These are phyloP conservation scores for Moniliophthora roreri DNA, from an alignment of 1,284 basidiomycete species.

Conservation along the genomic window DNA sequence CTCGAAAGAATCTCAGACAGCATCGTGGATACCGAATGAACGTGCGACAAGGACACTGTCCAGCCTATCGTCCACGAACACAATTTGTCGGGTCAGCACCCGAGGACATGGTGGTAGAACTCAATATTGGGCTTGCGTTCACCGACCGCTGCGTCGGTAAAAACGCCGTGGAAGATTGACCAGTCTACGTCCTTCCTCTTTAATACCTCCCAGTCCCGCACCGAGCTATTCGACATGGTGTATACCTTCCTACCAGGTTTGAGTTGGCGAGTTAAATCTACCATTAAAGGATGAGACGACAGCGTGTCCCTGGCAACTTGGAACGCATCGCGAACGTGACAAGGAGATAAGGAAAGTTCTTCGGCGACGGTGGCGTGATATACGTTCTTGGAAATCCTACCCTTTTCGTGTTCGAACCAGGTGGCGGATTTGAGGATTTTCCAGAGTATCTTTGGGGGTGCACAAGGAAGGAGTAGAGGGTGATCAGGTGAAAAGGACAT, in stretches of 20 bases:
- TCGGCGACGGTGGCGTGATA: conserved; percentile 43
- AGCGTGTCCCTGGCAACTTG: conserved; percentile 47
- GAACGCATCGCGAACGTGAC: conserved; percentile 43
- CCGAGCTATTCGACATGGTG: conserved; percentile 62
- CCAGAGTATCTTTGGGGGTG: conserved; percentile 43
- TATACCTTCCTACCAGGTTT: conserved; percentile 45
- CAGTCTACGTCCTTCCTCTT: conserved; percentile 47
- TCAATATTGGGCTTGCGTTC: conserved; percentile 57
- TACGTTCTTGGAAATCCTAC: conserved; percentile 42
- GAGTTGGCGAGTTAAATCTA: conserved; percentile 46
- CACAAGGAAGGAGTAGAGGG: conserved; percentile 41
- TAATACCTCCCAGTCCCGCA: conserved; percentile 49
- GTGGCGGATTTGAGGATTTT: conserved; percentile 45
- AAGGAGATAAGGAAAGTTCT: conserved; percentile 39
- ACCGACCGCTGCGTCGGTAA: conserved; percentile 48
- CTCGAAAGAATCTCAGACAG: conserved; percentile 46
- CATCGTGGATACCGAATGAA: conserved; percentile 53
- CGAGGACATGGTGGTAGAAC: conserved; percentile 51
- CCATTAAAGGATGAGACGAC: conserved; percentile 41
- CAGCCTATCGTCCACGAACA: conserved; percentile 61
- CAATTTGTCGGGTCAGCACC: conserved; percentile 40
- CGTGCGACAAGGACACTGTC: conserved; percentile 59
- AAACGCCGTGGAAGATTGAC: conserved; percentile 53
- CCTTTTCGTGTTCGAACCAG: conserved; percentile 59
- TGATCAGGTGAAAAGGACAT: conserved; percentile 48